These are phyloP conservation scores for Amoebophrya sp. DNA, from an alignment of 169 alveolate species.

Conservation along the genomic window DNA sequence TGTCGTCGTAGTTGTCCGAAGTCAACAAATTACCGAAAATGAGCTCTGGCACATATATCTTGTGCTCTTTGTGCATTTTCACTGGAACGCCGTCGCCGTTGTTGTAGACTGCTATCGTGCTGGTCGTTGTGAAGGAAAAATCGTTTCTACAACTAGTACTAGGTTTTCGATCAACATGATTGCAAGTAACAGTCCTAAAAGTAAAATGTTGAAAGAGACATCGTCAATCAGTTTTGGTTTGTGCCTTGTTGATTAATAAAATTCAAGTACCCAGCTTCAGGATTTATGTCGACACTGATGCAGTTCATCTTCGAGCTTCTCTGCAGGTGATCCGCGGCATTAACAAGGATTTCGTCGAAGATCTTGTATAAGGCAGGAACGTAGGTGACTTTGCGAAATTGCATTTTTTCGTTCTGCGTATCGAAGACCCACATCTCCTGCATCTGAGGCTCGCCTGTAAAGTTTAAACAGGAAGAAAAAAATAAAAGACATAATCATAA, in stretches of 20 bases:
- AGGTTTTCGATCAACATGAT: constrained; percentile 49
- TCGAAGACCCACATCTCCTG: constrained; percentile 93
- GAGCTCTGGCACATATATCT: constrained; percentile 88
- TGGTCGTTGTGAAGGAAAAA: constrained; percentile 50
- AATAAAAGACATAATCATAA: too few species aligned
- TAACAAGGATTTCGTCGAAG: constrained; percentile 94
- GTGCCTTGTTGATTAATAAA: not conserved
- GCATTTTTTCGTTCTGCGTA: constrained; percentile 68
- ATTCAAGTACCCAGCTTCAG: constrained; percentile 22
- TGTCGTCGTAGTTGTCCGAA: constrained; percentile 96
- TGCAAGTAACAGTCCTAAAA: not conserved
- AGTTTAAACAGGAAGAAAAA: too few species aligned
- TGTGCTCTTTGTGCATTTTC: constrained; percentile 88
- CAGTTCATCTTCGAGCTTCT: constrained; percentile 59
- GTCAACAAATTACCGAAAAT: constrained; percentile 96
- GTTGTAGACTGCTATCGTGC: constrained; percentile 67
- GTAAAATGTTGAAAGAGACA: not conserved
- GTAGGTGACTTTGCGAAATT: constrained; percentile 60
- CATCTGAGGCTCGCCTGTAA: constrained; percentile 73
- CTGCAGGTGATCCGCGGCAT: constrained; percentile 90
- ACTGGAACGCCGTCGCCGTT: constrained; percentile 86
- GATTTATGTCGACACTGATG: constrained; percentile 63
- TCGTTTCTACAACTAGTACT: not conserved
- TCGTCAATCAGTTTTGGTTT: not conserved
- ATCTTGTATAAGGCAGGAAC: constrained; percentile 98